Evolutionary conservation across 495 filamentous ascomycete species (phyloP).

Genomic region (Xylaria castorea): DNA sequence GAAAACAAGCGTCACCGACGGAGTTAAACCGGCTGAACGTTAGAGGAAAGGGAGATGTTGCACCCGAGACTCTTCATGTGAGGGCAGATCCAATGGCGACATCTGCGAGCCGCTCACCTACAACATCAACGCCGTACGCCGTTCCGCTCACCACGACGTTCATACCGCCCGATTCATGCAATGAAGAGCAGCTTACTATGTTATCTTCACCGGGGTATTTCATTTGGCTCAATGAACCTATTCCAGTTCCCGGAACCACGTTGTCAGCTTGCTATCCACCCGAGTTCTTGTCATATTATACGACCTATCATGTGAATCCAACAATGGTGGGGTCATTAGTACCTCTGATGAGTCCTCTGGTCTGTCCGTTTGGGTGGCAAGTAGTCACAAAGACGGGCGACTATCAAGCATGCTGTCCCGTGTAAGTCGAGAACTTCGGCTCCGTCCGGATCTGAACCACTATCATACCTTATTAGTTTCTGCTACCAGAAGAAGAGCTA

Average conservation of each 20-base stretch:
- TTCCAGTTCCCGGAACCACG: slow-evolving; percentile 36
- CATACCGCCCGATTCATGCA: slow-evolving; percentile 33
- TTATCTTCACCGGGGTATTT: slow-evolving; percentile 30
- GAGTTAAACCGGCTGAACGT: not conserved
- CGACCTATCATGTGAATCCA: slow-evolving; percentile 14
- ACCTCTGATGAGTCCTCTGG: slow-evolving; percentile 34
- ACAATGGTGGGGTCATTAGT: slow-evolving; percentile 26
- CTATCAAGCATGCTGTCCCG: slow-evolving; percentile 40
- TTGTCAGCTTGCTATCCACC: slow-evolving; percentile 37
- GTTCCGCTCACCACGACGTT: slow-evolving; percentile 36
- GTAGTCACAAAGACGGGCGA: slow-evolving; percentile 23
- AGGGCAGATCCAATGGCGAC: not conserved
- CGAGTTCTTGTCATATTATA: slow-evolving; percentile 33
- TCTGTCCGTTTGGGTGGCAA: slow-evolving; percentile 33
- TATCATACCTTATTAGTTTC: not conserved
- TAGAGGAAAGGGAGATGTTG: not conserved
- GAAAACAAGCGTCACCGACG: not conserved
- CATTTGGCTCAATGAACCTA: slow-evolving; percentile 36
- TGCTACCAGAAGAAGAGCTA: not conserved
- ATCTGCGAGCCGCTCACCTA: slow-evolving; percentile 14
- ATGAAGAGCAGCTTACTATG: slow-evolving; percentile 35
- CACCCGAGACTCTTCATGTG: not conserved
- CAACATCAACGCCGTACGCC: slow-evolving; percentile 25
- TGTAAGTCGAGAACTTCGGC: slow-evolving; percentile 22
- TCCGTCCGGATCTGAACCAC: not conserved